phyloP scores from a whole-genome alignment of 306 rosid species.

The Ceratonia siliqua region DNA sequence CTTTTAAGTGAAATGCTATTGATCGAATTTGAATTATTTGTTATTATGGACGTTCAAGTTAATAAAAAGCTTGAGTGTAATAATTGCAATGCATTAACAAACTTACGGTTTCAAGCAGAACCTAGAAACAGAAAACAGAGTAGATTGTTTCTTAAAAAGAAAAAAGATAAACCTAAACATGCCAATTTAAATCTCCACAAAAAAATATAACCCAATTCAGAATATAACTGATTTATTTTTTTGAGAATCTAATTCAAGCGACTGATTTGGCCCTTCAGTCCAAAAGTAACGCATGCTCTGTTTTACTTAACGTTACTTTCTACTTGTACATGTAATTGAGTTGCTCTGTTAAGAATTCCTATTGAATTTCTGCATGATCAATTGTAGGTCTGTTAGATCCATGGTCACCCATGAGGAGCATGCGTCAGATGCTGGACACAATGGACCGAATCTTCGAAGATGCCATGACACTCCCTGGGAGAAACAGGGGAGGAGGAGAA shows the following conservation, averaged over 20 bases:
- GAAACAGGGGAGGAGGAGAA: slow-evolving; percentile 47
- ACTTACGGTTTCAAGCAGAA: neutral
- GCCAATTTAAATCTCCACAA: neutral
- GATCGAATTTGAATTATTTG: too few relatives aligned
- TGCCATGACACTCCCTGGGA: slow-evolving; percentile 46
- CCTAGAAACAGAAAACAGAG: neutral
- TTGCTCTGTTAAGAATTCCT: neutral
- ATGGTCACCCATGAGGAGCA: slow-evolving; percentile 71
- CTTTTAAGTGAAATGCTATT: neutral
- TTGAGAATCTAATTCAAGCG: neutral
- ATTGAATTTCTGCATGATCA: neutral
- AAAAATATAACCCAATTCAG: neutral
- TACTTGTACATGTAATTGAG: neutral
- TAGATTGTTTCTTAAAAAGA: too few relatives aligned
- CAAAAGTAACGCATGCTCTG: neutral
- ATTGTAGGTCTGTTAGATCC: slow-evolving; percentile 69
- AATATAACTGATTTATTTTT: neutral
- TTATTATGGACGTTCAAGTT: neutral
- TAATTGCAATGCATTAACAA: neutral
- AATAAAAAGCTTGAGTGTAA: neutral
- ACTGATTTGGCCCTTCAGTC: neutral
- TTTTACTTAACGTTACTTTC: slow-evolving; percentile 11
- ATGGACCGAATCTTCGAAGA: slow-evolving; percentile 69
- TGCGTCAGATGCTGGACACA: slow-evolving; percentile 79
- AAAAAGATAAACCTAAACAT: neutral